Percentiles rank a stretch among this genome's conserved stretches.
Conservation (phyloP, 306 rosid genomes). For the Prunus davidiana region DNA sequence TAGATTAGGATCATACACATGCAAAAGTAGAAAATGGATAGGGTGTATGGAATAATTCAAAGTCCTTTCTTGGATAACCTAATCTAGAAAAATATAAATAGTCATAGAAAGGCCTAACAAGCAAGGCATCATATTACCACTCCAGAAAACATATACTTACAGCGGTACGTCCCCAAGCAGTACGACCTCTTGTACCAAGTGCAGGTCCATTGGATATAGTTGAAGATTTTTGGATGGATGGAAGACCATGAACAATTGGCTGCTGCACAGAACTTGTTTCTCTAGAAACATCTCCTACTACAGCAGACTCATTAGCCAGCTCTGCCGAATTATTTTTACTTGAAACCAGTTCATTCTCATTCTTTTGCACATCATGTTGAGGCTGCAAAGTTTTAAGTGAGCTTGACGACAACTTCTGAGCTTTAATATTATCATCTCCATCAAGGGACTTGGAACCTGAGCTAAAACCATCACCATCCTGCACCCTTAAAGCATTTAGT, state of each 20-base stretch:
- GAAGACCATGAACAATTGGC: conserved; percentile 31
- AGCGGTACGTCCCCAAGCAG: conserved; percentile 61
- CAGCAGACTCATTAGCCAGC: conserved; percentile 35
- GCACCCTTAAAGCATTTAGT: conserved; percentile 12
- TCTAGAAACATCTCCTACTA: conserved; percentile 27
- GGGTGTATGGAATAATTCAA: conserved; percentile 7
- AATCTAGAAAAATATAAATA: conserved; percentile 17
- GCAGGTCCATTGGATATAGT: conserved; percentile 45
- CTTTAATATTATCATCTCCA: conserved; percentile 33
- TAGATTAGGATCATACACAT: conserved; percentile 5
- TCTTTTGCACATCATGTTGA: conserved; percentile 32
- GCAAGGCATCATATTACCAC: conserved; percentile 10
- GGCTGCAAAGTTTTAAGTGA: conserved; percentile 29
- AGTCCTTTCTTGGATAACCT: conserved; percentile 10
- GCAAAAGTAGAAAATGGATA: background rate
- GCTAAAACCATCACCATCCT: conserved; percentile 52
- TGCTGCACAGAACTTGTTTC: conserved; percentile 26
- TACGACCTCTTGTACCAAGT: conserved; percentile 31
- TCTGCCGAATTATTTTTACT: conserved; percentile 24
- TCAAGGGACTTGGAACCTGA: conserved; percentile 43
- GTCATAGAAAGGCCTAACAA: conserved; percentile 13
- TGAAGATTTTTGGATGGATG: conserved; percentile 46
- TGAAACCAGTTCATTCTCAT: conserved; percentile 27
- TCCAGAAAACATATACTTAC: conserved; percentile 54
- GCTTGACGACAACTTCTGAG: conserved; percentile 30